These are phyloP conservation scores for Globisporangium paddicum DNA, from an alignment of 352 stramenopile genomes.

Conservation along the genomic window DNA sequence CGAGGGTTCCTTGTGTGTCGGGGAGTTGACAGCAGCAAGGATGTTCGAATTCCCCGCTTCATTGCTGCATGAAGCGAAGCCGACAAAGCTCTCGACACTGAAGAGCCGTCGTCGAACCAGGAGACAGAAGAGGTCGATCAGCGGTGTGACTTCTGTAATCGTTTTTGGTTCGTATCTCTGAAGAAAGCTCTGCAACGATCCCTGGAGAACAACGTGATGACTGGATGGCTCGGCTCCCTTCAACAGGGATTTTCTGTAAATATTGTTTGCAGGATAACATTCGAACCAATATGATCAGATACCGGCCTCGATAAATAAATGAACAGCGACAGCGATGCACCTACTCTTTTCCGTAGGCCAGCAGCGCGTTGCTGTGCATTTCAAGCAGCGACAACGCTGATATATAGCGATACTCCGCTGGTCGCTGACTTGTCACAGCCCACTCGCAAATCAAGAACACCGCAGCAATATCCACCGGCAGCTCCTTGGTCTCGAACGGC, in stretches of 20 bases:
- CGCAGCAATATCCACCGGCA: conserved; percentile 65
- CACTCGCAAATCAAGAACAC: conserved; percentile 81
- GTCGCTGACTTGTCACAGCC: conserved; percentile 75
- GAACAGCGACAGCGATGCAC: conserved; percentile 10
- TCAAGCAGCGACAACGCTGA: conserved; percentile 74
- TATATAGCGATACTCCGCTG: conserved; percentile 78
- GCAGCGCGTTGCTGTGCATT: conserved; percentile 68
- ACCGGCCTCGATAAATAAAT: neutral
- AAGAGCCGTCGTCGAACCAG: conserved; percentile 69
- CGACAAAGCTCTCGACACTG: conserved; percentile 65
- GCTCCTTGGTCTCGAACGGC: conserved; percentile 24
- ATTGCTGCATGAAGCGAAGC: conserved; percentile 55
- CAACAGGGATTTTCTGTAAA: conserved; percentile 39
- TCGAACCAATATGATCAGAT: conserved; percentile 7
- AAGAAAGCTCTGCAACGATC: conserved; percentile 70
- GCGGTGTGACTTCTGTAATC: conserved; percentile 71
- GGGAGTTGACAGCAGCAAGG: conserved; percentile 7
- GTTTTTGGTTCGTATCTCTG: conserved; percentile 69
- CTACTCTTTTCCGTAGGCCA: conserved; percentile 57
- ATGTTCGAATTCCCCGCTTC: conserved; percentile 28
- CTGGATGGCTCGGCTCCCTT: conserved; percentile 32
- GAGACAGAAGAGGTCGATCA: conserved; percentile 83
- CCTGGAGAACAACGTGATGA: conserved; percentile 70
- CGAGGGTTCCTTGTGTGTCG: conserved; percentile 25
- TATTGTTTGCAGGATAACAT: neutral